Base-by-base conservation (phyloP, 495 filamentous ascomycete species). In the Choiromyces venosus region DNA sequence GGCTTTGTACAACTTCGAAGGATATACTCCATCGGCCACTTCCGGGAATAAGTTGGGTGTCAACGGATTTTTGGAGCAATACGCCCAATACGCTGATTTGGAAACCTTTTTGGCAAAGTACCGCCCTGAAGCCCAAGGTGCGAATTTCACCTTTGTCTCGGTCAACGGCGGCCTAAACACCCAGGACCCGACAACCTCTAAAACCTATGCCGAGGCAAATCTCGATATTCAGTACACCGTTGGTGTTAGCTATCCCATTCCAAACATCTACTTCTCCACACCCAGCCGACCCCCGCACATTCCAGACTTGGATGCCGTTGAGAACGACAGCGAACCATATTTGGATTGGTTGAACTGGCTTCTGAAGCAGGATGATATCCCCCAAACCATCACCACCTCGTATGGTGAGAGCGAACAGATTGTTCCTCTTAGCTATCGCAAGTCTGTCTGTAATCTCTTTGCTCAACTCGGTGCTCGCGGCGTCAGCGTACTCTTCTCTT, bases 271-370 rank as follows among this genome's bases (percentile, higher is more conserved):
- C 81, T 93, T 89, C 80, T 87, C 86, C 66, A 93, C 91, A n/a
- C 89, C 84, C 1, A 89, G 89, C 4, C 85, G 86, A 6, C 89
- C 87, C 21, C 85, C 84, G 6, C 84, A 89, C 71, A 81, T 90
- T 1, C 85, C 87, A 7, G 84, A 88, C 35, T 80, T 86, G 5
- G 78, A 81, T 25, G 42, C 76, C 0, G 74, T 76, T 21, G 81
- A 83, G 9, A 87, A 89, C 75, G 82, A 87, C 56, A 94, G 93
- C 76, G 92, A 96, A 84, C 93, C 93, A 0, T 96, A 93, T 79
- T 85, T 97, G 4, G 91, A 94, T 40, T 92, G 92, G 77, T 86
- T 95, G 38, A 86, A 88, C 29, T 91, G 89, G 76, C 82, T 97
- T 7, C 82, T 92, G 0, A 77, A 82, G 18, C 88, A 92, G 71